Evolutionary conservation across 2,329 filamentous ascomycete genomes (phyloP).

Genomic region (Trichoderma koningii): DNA sequence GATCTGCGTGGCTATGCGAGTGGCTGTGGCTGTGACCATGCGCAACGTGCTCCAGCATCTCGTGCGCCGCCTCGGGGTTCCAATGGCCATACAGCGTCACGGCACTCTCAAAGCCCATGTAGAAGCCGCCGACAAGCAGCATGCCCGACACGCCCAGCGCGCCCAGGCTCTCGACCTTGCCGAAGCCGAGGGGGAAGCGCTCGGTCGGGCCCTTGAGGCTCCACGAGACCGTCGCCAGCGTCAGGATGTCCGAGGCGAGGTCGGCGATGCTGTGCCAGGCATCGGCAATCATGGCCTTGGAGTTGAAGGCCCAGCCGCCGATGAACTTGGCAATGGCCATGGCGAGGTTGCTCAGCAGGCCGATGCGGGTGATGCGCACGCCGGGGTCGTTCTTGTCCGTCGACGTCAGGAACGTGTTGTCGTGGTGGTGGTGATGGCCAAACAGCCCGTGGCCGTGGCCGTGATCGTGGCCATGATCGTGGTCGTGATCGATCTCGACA

Average conservation of each 20-base stretch:
- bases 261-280: constrained; percentile 95
- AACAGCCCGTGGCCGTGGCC: constrained; percentile 53
- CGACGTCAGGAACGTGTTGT: constrained; percentile 92
- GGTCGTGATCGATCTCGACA: constrained; percentile 57
- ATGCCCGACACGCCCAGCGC: constrained; percentile 91
- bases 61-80: constrained; percentile 68
- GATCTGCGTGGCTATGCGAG: constrained; percentile 57
- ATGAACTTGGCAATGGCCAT: constrained; percentile 94
- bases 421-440: constrained; percentile 70
- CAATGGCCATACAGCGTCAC: constrained; percentile 69
- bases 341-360: constrained; percentile 76
- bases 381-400: constrained; percentile 73
- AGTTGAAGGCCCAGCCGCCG: constrained; percentile 93
- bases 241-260: constrained; percentile 91
- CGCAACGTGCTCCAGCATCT: constrained; percentile 60
- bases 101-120: constrained; percentile 83
- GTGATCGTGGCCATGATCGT: constrained; percentile 62
- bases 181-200: constrained; percentile 86
- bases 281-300: constrained; percentile 88
- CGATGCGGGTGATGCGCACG: constrained; percentile 62
- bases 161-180: constrained; percentile 96
- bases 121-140: constrained; percentile 82
- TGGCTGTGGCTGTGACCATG: constrained; percentile 64
- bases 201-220: constrained; percentile 82
- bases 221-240: constrained; percentile 90